Evolutionary conservation across 2,329 filamentous ascomycete species (phyloP).

Genomic region (Rachicladosporium sp.): DNA sequence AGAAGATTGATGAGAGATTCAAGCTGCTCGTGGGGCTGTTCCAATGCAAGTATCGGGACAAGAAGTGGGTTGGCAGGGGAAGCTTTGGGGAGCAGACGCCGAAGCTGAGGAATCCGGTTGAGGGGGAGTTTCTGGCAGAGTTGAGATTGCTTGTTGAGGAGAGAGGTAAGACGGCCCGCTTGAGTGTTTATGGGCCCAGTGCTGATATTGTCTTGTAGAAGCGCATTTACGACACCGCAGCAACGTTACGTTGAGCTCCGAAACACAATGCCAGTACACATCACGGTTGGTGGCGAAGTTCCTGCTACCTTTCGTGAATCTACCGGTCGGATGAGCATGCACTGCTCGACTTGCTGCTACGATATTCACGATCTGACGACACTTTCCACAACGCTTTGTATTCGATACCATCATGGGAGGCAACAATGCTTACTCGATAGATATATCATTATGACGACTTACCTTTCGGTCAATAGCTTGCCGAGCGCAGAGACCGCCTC

Average conservation of each 20-base stretch:
- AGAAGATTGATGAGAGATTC: constrained; percentile 33
- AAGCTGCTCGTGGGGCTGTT: constrained; percentile 34
- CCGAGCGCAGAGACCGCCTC: no score
- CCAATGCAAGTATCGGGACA: constrained; percentile 36
- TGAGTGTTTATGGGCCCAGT: not conserved
- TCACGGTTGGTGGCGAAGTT: constrained; percentile 33
- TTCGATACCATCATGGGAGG: no score
- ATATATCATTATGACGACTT: no score
- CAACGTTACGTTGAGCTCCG: constrained; percentile 25
- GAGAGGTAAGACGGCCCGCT: constrained; percentile 19
- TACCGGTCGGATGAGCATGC: not conserved
- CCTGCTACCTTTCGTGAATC: constrained; percentile 22
- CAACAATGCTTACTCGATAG: no score
- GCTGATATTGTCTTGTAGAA: constrained; percentile 16
- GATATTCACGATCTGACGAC: no score
- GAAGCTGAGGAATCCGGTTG: constrained; percentile 22
- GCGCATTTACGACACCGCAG: constrained; percentile 27
- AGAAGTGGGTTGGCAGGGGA: constrained; percentile 24
- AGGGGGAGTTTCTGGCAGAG: constrained; percentile 25
- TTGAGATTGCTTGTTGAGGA: constrained; percentile 31
- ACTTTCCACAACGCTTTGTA: no score
- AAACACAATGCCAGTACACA: constrained; percentile 30
- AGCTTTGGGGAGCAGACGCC: constrained; percentile 28
- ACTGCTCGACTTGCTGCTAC: no score
- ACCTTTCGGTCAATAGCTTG: no score